phyloP scores from a whole-genome alignment of 495 filamentous ascomycete species.

The Physcia stellaris region DNA sequence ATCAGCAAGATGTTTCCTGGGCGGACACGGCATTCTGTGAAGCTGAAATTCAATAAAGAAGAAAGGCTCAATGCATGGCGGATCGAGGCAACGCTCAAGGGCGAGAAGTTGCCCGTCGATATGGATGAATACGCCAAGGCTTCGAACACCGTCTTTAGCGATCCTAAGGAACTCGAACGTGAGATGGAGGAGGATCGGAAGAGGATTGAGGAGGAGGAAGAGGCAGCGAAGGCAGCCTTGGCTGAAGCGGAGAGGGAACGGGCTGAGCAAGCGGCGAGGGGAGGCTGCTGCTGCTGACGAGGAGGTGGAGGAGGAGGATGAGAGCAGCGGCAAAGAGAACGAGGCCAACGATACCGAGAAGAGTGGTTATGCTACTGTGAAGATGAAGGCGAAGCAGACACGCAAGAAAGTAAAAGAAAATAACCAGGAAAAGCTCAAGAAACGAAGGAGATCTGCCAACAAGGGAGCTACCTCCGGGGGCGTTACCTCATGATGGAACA shows the following conservation, averaged over 20 bases:
- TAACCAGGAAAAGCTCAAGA: slow-evolving; percentile 6
- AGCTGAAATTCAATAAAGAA: slow-evolving; percentile 86
- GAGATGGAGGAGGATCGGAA: slow-evolving; percentile 61
- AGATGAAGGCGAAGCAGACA: slow-evolving; percentile 17
- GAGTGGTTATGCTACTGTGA: no score
- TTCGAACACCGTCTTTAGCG: slow-evolving; percentile 40
- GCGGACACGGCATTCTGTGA: slow-evolving; percentile 63
- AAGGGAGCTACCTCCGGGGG: no score
- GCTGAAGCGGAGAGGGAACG: slow-evolving; percentile 21
- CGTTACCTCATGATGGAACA: no score
- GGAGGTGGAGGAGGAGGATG: slow-evolving; percentile 25
- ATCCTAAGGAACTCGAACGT: slow-evolving; percentile 40
- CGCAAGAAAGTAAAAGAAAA: slow-evolving; percentile 16
- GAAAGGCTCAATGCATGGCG: slow-evolving; percentile 59
- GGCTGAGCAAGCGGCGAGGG: slow-evolving; percentile 16
- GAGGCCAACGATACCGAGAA: no score
- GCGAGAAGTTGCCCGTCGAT: slow-evolving; percentile 44
- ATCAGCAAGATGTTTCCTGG: slow-evolving; percentile 73
- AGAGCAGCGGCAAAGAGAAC: slow-evolving; percentile 23
- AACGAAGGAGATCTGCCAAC: background rate
- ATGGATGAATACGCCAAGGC: slow-evolving; percentile 52
- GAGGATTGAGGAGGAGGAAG: slow-evolving; percentile 49
- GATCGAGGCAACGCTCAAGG: slow-evolving; percentile 54
- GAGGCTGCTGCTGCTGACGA: slow-evolving; percentile 22
- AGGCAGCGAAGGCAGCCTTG: slow-evolving; percentile 35